Evolutionary conservation across 306 rosid genomes (phyloP).

Genomic region (Cicer arietinum): DNA sequence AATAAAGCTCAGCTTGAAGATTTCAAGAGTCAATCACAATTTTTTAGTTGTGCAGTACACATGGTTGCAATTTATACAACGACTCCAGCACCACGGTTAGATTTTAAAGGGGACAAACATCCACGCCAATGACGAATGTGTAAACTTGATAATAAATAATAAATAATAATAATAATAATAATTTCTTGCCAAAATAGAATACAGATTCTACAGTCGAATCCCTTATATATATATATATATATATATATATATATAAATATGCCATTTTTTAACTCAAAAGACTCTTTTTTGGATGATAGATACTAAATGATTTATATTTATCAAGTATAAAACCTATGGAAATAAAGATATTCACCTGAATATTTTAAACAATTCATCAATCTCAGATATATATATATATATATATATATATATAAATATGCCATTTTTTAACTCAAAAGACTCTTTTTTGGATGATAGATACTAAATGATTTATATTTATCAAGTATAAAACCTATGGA

Average conservation of each 20-base stretch:
- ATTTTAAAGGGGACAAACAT: neutral
- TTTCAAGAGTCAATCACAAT: neutral
- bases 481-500: slow-evolving; percentile 7
- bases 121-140: neutral
- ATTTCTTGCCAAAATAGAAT: neutral
- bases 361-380: slow-evolving; percentile 94
- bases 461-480: neutral
- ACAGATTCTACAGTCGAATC: slow-evolving; percentile 18
- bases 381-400: slow-evolving; percentile 59
- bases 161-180: neutral
- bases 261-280: slow-evolving; percentile 4
- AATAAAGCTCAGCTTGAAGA: neutral
- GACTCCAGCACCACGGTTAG: neutral
- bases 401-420: neutral
- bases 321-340: slow-evolving; percentile 7
- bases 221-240: neutral
- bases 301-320: neutral
- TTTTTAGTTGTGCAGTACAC: neutral
- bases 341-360: slow-evolving; percentile 68
- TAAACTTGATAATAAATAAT: neutral
- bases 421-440: slow-evolving; percentile 4
- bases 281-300: neutral
- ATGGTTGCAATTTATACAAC: neutral
- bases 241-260: neutral
- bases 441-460: neutral